phyloP scores from a whole-genome alignment of 2,329 filamentous ascomycete genomes.

The Colletotrichum tropicicola region DNA sequence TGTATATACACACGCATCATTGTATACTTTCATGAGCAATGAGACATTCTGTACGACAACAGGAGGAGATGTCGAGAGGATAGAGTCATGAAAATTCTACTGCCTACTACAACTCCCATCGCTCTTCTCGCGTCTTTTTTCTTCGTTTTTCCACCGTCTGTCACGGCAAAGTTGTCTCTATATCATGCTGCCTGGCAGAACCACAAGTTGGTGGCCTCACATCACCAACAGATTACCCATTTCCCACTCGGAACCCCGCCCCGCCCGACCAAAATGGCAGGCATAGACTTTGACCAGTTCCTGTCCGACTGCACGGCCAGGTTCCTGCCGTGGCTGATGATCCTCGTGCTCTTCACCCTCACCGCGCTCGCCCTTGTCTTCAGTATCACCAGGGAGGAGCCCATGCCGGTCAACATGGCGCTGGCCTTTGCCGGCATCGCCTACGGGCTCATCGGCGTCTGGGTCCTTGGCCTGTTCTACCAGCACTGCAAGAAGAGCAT shows the following conservation, averaged over 20 bases:
- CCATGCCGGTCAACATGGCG: constrained; percentile 1
- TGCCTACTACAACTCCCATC: not conserved
- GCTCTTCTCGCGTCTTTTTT: not conserved
- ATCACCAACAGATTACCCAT: too few species aligned
- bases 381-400: constrained; percentile 5
- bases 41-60: constrained; percentile 16
- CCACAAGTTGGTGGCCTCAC: too few species aligned
- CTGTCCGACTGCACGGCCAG: constrained; percentile 16
- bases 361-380: constrained; percentile 22
- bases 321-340: constrained; percentile 7
- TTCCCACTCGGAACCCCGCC: too few species aligned
- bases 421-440: not conserved
- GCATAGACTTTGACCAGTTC: not conserved
- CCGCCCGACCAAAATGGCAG: constrained; percentile 14
- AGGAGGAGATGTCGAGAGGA: not conserved
- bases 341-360: constrained; percentile 15
- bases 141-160: not conserved
- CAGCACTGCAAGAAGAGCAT: not conserved
- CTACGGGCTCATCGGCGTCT: constrained; percentile 15
- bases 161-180: not conserved
- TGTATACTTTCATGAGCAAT: not conserved
- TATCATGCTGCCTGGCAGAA: not conserved
- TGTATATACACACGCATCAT: not conserved
- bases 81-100: constrained; percentile 2
- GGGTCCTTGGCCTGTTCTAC: constrained; percentile 7